Base-by-base conservation (phyloP, 495 filamentous ascomycete genomes). In the Aspergillus baeticus region DNA sequence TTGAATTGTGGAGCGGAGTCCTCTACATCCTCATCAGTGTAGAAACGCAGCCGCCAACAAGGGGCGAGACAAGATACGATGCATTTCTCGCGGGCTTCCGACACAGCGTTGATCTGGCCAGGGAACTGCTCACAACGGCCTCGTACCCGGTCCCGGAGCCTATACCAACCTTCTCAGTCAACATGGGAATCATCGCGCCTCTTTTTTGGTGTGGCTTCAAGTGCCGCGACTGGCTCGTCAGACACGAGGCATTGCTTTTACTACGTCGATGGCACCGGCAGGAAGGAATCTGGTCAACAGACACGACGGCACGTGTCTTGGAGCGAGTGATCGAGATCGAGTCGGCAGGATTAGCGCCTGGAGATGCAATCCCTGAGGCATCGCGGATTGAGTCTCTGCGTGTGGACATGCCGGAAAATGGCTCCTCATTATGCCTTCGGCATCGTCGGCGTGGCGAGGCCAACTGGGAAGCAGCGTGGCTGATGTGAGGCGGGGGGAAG, bases 191-290 rank as follows among this genome's bases (percentile, higher is more conserved):
- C n/a, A 54, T 56, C 26, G 35, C 59, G 3, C 51, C 63, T 10
- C 56, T 65, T 8, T 60, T 50, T 43, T 34, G 59, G 15, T 57
- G 56, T 38, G 51, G 34, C 18, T 50, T 57, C 20, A 62, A 57
- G 43, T 62, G 59, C 37, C 63, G 63, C 8, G 56, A 65, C 38
- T 62, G 49, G 52, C n/a, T 46, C 3, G 42, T 60, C 10, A 55
- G 63, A 11, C 51, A 47, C 6, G 35, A 62, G 52, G n/a, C 49
- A 7, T 23, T 65, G 14, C 29, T 23, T 10, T 18, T 65, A 10
- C 35, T 65, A 14, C 49, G 36, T 10, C 38, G 43, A 17, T 60
- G 26, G 11, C 53, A 39, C 11, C 41, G 53, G 6, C 54, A 60
- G 20, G 57, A 60, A 46, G 61, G 57, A 8, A 49, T 51, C 13